Conservation (phyloP, 2,329 filamentous ascomycete genomes). For the Xylaria multiplex region DNA sequence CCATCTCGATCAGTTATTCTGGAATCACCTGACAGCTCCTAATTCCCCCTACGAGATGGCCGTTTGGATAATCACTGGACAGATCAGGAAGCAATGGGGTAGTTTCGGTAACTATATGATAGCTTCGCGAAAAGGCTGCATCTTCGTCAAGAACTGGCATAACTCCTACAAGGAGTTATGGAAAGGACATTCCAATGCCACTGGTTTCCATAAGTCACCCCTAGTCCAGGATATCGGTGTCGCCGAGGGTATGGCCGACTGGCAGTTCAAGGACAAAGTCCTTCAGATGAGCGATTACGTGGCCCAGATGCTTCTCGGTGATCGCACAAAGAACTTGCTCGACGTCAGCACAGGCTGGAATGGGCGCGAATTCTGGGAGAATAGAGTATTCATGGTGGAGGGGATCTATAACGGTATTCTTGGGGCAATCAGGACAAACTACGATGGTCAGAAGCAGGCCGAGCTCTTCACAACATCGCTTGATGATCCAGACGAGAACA, state of each 20-base stretch:
- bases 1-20: slow-evolving; percentile 50
- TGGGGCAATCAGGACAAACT: slow-evolving; percentile 47
- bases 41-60: slow-evolving; percentile 47
- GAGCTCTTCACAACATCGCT: slow-evolving; percentile 49
- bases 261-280: slow-evolving; percentile 40
- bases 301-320: slow-evolving; percentile 51
- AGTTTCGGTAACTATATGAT: slow-evolving; percentile 57
- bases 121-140: slow-evolving; percentile 53
- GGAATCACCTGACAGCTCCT: slow-evolving; percentile 46
- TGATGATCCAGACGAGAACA: slow-evolving; percentile 47
- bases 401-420: slow-evolving; percentile 38
- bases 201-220: slow-evolving; percentile 48
- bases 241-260: slow-evolving; percentile 46
- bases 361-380: slow-evolving; percentile 49
- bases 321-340: slow-evolving; percentile 49
- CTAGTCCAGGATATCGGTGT: slow-evolving; percentile 49
- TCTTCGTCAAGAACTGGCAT: slow-evolving; percentile 58
- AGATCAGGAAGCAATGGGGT: slow-evolving; percentile 49
- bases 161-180: slow-evolving; percentile 52
- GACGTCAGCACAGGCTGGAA: slow-evolving; percentile 48
- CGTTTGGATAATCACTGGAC: slow-evolving; percentile 50
- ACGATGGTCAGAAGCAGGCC: slow-evolving; percentile 45
- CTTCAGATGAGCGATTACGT: slow-evolving; percentile 51
- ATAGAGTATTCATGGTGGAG: slow-evolving; percentile 49
- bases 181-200: slow-evolving; percentile 48